These are phyloP conservation scores for Mucor circinelloides DNA, from an alignment of 371 early-diverging fungal genomes.

Conservation along the genomic window DNA sequence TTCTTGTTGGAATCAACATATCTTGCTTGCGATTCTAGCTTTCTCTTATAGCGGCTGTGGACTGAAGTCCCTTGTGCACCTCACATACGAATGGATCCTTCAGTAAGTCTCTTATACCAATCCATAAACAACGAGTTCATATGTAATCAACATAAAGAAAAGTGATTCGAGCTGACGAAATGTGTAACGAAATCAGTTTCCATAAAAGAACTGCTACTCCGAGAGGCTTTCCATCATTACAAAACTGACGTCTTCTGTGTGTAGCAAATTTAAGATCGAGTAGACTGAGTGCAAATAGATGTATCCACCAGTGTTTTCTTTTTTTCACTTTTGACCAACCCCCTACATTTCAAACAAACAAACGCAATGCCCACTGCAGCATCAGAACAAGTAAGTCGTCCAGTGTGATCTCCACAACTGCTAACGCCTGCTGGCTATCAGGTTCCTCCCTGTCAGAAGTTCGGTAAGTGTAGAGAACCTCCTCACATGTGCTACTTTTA, in stretches of 20 bases:
- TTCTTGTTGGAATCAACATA: background rate
- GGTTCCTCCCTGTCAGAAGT: constrained; percentile 36
- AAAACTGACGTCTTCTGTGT: background rate
- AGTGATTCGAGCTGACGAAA: background rate
- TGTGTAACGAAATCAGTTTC: background rate
- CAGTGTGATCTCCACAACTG: background rate
- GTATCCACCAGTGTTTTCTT: background rate
- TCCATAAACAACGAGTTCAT: no score
- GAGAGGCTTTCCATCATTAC: background rate
- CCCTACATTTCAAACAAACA: background rate
- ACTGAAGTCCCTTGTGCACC: no score
- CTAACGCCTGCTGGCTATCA: background rate
- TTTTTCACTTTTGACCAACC: constrained; percentile 1
- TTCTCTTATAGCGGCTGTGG: no score
- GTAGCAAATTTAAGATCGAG: background rate
- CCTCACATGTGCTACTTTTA: background rate
- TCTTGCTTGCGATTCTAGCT: background rate
- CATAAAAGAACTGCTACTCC: background rate
- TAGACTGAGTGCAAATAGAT: background rate
- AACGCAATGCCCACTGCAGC: background rate
- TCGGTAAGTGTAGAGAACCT: constrained; percentile 20
- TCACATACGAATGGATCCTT: no score
- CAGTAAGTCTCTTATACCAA: no score
- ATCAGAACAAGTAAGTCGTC: background rate
- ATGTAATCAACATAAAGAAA: background rate